Evolutionary conservation across 2,329 filamentous ascomycete genomes (phyloP).

Genomic region (Penicillium sclerotigenum): DNA sequence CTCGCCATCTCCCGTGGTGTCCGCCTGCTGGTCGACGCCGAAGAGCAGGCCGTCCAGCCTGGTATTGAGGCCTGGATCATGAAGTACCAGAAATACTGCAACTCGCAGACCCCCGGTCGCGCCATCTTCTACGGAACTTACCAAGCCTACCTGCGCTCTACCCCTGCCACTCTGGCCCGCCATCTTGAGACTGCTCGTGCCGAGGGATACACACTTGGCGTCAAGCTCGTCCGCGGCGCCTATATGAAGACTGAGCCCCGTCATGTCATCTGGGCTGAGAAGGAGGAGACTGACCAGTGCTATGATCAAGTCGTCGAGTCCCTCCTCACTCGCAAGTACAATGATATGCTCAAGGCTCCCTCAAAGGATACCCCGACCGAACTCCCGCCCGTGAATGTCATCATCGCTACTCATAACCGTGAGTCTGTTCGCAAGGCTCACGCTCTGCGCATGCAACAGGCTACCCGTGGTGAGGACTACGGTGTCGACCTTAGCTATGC

Average conservation of each 20-base stretch:
- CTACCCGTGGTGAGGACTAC: slow-evolving; percentile 42
- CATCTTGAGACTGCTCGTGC: slow-evolving; percentile 47
- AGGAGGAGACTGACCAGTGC: slow-evolving; percentile 48
- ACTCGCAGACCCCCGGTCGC: slow-evolving; percentile 43
- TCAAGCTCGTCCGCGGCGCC: slow-evolving; percentile 55
- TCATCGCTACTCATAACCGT: slow-evolving; percentile 60
- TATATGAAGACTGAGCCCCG: slow-evolving; percentile 52
- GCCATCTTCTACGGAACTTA: slow-evolving; percentile 56
- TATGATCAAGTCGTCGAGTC: slow-evolving; percentile 58
- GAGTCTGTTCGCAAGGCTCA: slow-evolving; percentile 53
- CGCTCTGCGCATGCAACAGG: slow-evolving; percentile 44
- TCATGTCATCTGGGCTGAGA: slow-evolving; percentile 46
- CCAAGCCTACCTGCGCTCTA: slow-evolving; percentile 53
- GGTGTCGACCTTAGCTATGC: slow-evolving; percentile 59
- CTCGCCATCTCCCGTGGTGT: slow-evolving; percentile 43
- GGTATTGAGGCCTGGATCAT: slow-evolving; percentile 54
- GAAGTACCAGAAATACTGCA: slow-evolving; percentile 53
- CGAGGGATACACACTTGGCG: slow-evolving; percentile 50
- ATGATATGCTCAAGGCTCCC: slow-evolving; percentile 49
- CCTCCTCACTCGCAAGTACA: slow-evolving; percentile 59
- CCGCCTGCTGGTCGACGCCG: slow-evolving; percentile 53
- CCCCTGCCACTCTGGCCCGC: slow-evolving; percentile 44
- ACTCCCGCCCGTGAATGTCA: slow-evolving; percentile 48
- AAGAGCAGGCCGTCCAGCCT: slow-evolving; percentile 52
- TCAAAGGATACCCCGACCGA: slow-evolving; percentile 36